Conservation (phyloP, 106 monocot genomes). For the Dendrobium huoshanense region DNA sequence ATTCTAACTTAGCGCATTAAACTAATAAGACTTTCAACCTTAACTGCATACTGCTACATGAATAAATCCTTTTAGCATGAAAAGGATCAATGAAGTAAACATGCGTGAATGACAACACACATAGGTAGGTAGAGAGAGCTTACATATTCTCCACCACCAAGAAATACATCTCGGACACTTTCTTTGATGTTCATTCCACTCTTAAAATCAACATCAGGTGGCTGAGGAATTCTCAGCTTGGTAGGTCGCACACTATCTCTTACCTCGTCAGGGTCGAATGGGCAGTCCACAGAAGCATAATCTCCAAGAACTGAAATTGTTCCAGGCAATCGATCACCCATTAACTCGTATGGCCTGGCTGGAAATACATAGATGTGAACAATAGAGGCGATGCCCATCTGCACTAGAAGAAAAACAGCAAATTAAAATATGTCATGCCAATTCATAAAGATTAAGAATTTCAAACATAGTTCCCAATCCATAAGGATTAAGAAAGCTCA, state of each 20-base stretch:
- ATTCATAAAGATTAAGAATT: not conserved
- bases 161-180: slow-evolving; percentile 84
- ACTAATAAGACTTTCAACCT: no score
- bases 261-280: slow-evolving; percentile 85
- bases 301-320: slow-evolving; percentile 81
- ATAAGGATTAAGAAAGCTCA: slow-evolving; percentile 2
- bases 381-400: slow-evolving; percentile 90
- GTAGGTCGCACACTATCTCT: slow-evolving; percentile 87
- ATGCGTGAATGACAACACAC: not conserved
- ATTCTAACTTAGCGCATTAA: no score
- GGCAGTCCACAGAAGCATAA: slow-evolving; percentile 78
- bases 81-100: not conserved
- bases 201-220: slow-evolving; percentile 37
- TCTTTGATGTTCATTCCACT: slow-evolving; percentile 64
- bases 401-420: slow-evolving; percentile 40
- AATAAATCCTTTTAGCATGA: not conserved
- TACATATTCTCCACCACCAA: slow-evolving; percentile 96
- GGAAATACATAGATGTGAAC: slow-evolving; percentile 92
- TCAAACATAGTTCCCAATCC: not conserved
- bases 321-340: slow-evolving; percentile 61
- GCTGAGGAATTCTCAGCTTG: slow-evolving; percentile 80
- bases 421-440: not conserved
- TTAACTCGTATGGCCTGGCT: slow-evolving; percentile 74
- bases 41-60: not conserved
- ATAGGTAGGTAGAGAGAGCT: slow-evolving; percentile 9